phyloP scores from a whole-genome alignment of 306 rosid species.

The Fragaria vesca region DNA sequence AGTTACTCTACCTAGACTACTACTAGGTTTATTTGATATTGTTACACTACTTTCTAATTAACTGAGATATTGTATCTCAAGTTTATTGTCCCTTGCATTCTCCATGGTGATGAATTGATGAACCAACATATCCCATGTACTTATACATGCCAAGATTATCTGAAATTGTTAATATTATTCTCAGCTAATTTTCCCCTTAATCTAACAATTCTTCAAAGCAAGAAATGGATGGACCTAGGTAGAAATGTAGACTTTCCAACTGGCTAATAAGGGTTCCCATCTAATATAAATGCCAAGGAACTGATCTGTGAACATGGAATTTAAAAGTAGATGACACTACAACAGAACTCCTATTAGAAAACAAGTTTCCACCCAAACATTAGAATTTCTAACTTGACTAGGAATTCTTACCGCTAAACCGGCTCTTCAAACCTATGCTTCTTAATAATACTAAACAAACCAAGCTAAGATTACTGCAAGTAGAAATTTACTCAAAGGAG shows the following conservation, averaged over 20 bases:
- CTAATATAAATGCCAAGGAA: not conserved
- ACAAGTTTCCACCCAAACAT: not conserved
- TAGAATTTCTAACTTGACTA: not conserved
- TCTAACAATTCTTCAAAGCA: too few relatives aligned
- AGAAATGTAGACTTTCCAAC: too few relatives aligned
- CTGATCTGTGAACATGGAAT: not conserved
- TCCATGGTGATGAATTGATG: not conserved
- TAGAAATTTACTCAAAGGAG: too few relatives aligned
- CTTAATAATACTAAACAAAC: not conserved
- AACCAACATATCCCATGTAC: not conserved
- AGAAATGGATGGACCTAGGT: too few relatives aligned
- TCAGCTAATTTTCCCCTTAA: too few relatives aligned
- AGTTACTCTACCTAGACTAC: not conserved
- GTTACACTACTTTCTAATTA: too few relatives aligned
- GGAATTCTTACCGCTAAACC: not conserved
- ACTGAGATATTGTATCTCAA: not conserved
- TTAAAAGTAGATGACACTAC: not conserved
- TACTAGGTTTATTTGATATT: not conserved
- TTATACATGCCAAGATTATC: too few relatives aligned
- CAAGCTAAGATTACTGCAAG: not conserved
- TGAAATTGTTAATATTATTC: too few relatives aligned
- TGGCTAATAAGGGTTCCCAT: too few relatives aligned
- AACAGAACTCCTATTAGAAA: not conserved
- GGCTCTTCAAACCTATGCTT: not conserved
- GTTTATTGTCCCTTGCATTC: not conserved